These are phyloP conservation scores for Xylariaceae sp. DNA, from an alignment of 2,329 filamentous ascomycete species.

Conservation along the genomic window DNA sequence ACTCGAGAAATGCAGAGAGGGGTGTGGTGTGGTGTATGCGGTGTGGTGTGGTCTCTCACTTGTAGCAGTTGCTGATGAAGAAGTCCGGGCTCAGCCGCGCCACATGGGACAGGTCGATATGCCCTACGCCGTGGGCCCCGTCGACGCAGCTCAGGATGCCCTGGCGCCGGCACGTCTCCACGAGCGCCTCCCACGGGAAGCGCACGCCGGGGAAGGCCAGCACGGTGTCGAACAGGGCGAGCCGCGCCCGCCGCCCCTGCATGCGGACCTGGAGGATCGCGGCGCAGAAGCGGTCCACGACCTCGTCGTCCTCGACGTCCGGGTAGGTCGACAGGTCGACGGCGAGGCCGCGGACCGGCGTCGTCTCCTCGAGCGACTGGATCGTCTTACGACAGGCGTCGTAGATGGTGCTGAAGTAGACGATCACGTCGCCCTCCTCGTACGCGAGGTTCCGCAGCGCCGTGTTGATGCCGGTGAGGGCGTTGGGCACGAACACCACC, in stretches of 20 bases:
- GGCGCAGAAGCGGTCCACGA: conserved; percentile 45
- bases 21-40: no score
- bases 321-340: conserved; percentile 55
- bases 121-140: conserved; percentile 63
- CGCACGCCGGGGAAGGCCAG: conserved; percentile 60
- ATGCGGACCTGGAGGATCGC: conserved; percentile 40
- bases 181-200: conserved; percentile 61
- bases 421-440: conserved; percentile 52
- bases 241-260: conserved; percentile 45
- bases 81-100: conserved; percentile 57
- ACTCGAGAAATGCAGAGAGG: not conserved
- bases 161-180: conserved; percentile 47
- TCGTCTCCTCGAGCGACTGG: conserved; percentile 52
- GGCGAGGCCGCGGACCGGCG: conserved; percentile 29
- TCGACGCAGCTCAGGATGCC: conserved; percentile 60
- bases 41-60: no score
- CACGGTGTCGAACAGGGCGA: conserved; percentile 66
- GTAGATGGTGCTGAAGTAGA: conserved; percentile 63
- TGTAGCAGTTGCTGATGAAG: conserved; percentile 65
- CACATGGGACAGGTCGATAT: conserved; percentile 56
- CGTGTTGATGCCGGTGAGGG: conserved; percentile 60
- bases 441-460: conserved; percentile 60
- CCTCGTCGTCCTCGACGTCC: conserved; percentile 47
- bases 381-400: conserved; percentile 59
- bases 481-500: conserved; percentile 63